These are phyloP conservation scores for Prunella vulgaris DNA, from an alignment of 257 asterid genomes.

Conservation along the genomic window DNA sequence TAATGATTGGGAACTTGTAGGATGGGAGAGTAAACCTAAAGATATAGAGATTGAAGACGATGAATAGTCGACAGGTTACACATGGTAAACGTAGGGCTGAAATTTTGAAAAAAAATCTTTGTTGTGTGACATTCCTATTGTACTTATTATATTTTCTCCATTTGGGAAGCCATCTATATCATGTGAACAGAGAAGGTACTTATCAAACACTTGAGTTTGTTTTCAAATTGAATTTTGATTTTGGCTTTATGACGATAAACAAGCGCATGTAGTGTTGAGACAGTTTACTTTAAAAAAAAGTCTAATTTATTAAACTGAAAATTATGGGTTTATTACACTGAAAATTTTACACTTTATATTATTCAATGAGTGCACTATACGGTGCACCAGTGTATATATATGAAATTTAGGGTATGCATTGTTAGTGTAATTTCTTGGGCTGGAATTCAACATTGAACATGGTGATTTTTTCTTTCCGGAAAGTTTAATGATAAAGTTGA, in stretches of 20 bases:
- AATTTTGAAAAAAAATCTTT: conserved; percentile 75
- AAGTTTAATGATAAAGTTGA: neutral
- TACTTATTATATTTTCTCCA: conserved; percentile 87
- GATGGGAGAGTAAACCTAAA: conserved; percentile 90
- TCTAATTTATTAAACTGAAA: no score
- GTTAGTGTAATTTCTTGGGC: no score
- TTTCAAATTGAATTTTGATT: neutral
- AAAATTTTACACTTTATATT: no score
- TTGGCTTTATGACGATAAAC: no score
- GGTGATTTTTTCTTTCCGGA: no score
- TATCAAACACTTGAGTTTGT: neutral
- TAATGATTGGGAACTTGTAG: conserved; percentile 28
- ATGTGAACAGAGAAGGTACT: conserved; percentile 65
- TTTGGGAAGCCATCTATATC: conserved; percentile 72
- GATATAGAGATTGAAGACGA: conserved; percentile 75
- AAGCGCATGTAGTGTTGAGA: no score
- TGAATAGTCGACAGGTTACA: conserved; percentile 73
- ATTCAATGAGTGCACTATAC: no score
- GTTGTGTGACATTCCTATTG: conserved; percentile 68
- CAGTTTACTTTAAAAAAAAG: no score
- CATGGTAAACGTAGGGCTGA: conserved; percentile 78
- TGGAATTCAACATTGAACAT: no score
- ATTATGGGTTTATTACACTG: no score
- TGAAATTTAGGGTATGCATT: no score
- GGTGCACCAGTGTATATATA: no score